Evolutionary conservation across 768 basidiomycete genomes (phyloP).

Genomic region (Tricholoma terreum): DNA sequence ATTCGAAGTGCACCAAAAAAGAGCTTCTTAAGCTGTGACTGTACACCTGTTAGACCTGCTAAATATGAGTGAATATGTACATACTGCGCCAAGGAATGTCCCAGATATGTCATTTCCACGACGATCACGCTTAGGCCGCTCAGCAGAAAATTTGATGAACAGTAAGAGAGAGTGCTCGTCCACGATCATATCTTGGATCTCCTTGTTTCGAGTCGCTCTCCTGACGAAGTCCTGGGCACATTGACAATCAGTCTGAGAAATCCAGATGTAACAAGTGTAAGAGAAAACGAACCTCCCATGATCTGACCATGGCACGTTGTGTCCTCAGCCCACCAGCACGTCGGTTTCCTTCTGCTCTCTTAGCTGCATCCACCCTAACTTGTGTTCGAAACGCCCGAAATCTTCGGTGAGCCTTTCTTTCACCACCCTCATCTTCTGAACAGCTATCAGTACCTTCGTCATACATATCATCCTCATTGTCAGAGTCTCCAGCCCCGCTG

Average conservation of each 20-base stretch:
- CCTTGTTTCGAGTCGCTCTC: conserved; percentile 2
- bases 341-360: conserved; percentile 20
- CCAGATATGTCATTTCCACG: conserved; percentile 21
- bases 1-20: conserved; percentile 29
- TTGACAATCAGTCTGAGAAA: too few relatives aligned
- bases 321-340: conserved; percentile 22
- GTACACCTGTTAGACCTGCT: too few relatives aligned
- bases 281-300: conserved; percentile 21
- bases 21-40: conserved; percentile 31
- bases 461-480: conserved; percentile 1
- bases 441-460: background rate
- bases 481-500: background rate
- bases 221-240: background rate
- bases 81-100: conserved; percentile 27
- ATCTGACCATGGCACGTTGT: conserved; percentile 18
- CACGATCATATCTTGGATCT: conserved; percentile 24
- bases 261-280: too few relatives aligned
- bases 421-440: background rate
- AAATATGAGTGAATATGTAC: conserved; percentile 4
- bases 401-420: too few relatives aligned
- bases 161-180: conserved; percentile 27
- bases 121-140: conserved; percentile 18
- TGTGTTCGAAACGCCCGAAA: conserved; percentile 10
- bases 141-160: conserved; percentile 22
- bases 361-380: conserved; percentile 16